Percentiles rank a stretch among this genome's conserved stretches.
Evolutionary conservation across 2,329 filamentous ascomycete species (phyloP).

Genomic region (Emericellopsis cladophorae): DNA sequence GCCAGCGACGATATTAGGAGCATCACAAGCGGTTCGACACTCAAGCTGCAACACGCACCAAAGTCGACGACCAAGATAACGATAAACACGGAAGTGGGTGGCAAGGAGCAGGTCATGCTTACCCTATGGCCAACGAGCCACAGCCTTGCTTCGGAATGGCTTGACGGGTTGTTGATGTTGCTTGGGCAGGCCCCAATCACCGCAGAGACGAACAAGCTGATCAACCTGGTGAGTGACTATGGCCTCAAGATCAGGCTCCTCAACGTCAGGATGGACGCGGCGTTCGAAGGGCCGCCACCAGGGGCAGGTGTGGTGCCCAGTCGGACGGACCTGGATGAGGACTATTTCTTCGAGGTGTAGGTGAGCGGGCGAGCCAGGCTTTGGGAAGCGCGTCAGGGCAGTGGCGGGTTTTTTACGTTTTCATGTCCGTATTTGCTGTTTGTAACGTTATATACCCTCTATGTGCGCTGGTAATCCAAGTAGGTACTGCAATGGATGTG

Average conservation of each 20-base stretch:
- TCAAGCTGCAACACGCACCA: conserved; percentile 18
- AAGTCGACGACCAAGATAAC: conserved; percentile 73
- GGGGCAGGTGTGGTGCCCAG: conserved; percentile 68
- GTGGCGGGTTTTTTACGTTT: too few relatives aligned
- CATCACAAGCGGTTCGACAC: conserved; percentile 26
- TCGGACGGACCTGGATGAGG: conserved; percentile 75
- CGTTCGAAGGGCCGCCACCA: conserved; percentile 52
- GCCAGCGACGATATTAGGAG: conserved; percentile 38
- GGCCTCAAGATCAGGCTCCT: conserved; percentile 84
- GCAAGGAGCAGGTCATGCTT: conserved; percentile 61
- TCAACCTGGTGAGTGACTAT: conserved; percentile 77
- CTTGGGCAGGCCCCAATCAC: conserved; percentile 93
- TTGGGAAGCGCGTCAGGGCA: too few relatives aligned
- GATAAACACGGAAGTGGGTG: conserved; percentile 51
- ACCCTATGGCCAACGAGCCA: conserved; percentile 73
- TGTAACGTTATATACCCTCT: too few relatives aligned
- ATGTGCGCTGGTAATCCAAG: too few relatives aligned
- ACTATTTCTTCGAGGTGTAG: conserved; percentile 80
- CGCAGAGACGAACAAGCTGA: conserved; percentile 84
- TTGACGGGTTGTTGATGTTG: conserved; percentile 90
- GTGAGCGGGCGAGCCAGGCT: neutral
- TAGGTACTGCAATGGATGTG: too few relatives aligned
- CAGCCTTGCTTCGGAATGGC: conserved; percentile 84
- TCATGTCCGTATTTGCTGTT: too few relatives aligned
- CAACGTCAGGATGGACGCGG: conserved; percentile 77